These are phyloP conservation scores for Besnoitia besnoiti DNA, from an alignment of 169 alveolate genomes.

Conservation along the genomic window DNA sequence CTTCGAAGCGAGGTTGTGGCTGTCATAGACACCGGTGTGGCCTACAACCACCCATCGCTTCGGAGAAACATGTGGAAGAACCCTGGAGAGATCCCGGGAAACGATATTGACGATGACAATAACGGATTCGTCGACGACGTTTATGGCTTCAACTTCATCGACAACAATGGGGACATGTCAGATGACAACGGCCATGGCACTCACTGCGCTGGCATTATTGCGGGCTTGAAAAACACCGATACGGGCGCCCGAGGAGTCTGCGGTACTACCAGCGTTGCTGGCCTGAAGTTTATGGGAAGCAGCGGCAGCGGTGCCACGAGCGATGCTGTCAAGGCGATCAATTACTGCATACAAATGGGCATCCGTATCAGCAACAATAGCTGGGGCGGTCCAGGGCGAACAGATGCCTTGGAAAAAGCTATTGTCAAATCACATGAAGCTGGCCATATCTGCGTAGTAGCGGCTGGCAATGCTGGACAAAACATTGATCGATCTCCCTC, in stretches of 20 bases:
- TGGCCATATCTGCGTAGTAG: constrained; percentile 76
- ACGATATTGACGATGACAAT: constrained; percentile 80
- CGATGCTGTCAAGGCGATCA: constrained; percentile 73
- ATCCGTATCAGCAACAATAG: constrained; percentile 73
- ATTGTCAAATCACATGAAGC: constrained; percentile 71
- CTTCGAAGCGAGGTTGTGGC: constrained; percentile 72
- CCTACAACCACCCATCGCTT: constrained; percentile 83
- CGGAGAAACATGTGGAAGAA: constrained; percentile 79
- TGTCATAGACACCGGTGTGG: constrained; percentile 89
- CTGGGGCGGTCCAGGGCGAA: constrained; percentile 79
- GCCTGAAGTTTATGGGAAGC: constrained; percentile 68
- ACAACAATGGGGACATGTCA: constrained; percentile 77
- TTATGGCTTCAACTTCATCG: constrained; percentile 78
- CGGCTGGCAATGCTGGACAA: constrained; percentile 77
- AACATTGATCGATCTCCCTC: constrained; percentile 73
- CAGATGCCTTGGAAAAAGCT: constrained; percentile 70
- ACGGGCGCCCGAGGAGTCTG: constrained; percentile 61
- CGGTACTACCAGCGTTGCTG: constrained; percentile 70
- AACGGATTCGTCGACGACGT: constrained; percentile 82
- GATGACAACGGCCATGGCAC: constrained; percentile 88
- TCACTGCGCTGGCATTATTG: constrained; percentile 81
- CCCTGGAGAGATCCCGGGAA: constrained; percentile 79
- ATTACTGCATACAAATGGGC: constrained; percentile 77
- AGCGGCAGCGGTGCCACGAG: constrained; percentile 71
- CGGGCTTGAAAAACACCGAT: constrained; percentile 69